Conservation (phyloP, 1,284 basidiomycete genomes). For the Ustilago tritici region DNA sequence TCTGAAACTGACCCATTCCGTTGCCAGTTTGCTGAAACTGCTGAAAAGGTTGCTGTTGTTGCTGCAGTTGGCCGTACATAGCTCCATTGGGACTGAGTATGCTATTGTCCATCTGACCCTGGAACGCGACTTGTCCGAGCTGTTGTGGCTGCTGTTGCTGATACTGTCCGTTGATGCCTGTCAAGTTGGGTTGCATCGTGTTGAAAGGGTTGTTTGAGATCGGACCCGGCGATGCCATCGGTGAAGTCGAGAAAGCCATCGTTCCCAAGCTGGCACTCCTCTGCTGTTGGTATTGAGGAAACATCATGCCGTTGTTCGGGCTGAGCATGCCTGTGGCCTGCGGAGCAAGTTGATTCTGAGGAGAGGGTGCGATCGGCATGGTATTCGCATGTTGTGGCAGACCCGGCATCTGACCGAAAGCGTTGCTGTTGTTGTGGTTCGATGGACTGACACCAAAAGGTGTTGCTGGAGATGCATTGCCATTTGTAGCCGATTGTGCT, state of each 20-base stretch:
- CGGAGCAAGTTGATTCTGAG: conserved; percentile 7
- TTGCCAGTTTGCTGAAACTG: conserved; percentile 5
- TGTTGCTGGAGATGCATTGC: conserved; percentile 9
- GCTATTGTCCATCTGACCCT: conserved; percentile 11
- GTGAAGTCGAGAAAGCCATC: conserved; percentile 47
- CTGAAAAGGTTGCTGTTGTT: conserved; percentile 21
- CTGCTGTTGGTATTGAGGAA: conserved; percentile 39
- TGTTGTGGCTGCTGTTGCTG: conserved; percentile 36
- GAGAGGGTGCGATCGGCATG: conserved; percentile 6
- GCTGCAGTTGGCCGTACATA: conserved; percentile 13
- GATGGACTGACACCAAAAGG: conserved; percentile 30
- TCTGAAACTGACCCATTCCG: conserved; percentile 1
- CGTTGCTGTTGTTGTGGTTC: conserved; percentile 9
- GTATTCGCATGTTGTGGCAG: conserved; percentile 39
- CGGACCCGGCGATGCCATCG: conserved; percentile 28
- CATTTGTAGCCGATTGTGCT: background rate
- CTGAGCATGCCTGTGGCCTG: conserved; percentile 35
- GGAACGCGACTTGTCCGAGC: conserved; percentile 37
- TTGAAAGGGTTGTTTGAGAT: conserved; percentile 35
- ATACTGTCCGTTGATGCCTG: conserved; percentile 1
- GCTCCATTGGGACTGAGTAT: conserved; percentile 12
- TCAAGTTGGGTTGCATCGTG: conserved; percentile 17
- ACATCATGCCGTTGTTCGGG: conserved; percentile 27
- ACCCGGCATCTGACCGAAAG: conserved; percentile 15
- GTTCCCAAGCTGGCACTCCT: conserved; percentile 40